Evolutionary conservation across 345 rosid species (phyloP), one percentile per base, ranked within the genome.

Genomic region (Rhizophora mangle): DNA sequence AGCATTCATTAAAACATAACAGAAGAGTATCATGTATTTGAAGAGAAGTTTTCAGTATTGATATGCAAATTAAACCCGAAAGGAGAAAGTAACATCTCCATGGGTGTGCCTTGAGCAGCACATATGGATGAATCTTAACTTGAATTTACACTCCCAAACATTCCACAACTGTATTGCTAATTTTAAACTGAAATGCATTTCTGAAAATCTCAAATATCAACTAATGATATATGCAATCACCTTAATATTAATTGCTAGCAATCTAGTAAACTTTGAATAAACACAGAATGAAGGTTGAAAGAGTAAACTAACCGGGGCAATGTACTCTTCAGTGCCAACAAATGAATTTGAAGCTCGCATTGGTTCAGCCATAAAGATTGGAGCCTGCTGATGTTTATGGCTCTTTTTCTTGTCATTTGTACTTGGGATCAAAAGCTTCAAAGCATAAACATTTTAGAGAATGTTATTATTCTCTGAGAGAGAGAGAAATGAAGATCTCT

Each of bases 311-410:
- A 91, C 98, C 72, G 98, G 98, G 66, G 98, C 98, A 63, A 94
- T 94, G 54, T 94, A 94, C 82, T 94, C 98, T 78, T 94, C 98
- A 1, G 98, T 94, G 64, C 98, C 98, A 32, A 94, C 98, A 74
- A 94, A 91, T 64, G 98, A 94, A 78, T 89, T 94, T 26, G 98
- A 94, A 65, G 97, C 97, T 70, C 98, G 87, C 92, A 89, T 82
- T 1, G 98, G 97, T 81, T 94, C 97, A 62, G 96, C 96, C 89
- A 91, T 69, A 82, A 94, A 94, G 75, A 94, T 73, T 60, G 97
- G 98, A 71, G 46, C 76, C 71, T 87, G 85, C 49, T 77, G 88
- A 11, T 70, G 69, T 71, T 76, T 89, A 1, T 72, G 81, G 63
- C 73, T 83, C 69, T 76, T 91, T 73, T 79, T 91, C 83, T 88